These are phyloP conservation scores for Phytophthora tentaculata DNA, from an alignment of 352 stramenopile genomes.

Conservation along the genomic window DNA sequence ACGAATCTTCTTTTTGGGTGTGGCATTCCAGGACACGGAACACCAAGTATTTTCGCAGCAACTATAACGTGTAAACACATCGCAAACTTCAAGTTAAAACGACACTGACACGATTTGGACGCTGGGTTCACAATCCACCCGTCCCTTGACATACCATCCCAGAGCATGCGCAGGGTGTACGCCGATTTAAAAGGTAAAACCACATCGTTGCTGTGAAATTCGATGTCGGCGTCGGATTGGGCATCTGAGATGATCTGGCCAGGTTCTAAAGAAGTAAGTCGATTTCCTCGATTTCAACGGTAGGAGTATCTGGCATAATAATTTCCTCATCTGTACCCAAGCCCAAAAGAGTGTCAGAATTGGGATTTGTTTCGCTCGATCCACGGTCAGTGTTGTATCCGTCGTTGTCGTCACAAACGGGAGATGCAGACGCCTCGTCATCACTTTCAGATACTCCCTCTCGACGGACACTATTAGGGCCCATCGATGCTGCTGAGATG, in stretches of 20 bases:
- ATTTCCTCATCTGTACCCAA: background rate
- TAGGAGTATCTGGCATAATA: background rate
- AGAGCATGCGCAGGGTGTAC: conserved; percentile 3
- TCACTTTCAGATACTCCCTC: background rate
- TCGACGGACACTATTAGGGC: background rate
- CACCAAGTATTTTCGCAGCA: conserved; percentile 3
- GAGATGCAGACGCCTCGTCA: no score
- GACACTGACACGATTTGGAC: conserved; percentile 10
- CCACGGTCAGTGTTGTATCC: background rate
- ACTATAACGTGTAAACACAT: conserved; percentile 16
- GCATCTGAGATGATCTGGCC: background rate
- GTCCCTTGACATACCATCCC: background rate
- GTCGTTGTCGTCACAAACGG: background rate
- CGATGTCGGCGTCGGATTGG: background rate
- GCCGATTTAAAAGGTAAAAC: conserved; percentile 7
- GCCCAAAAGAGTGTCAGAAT: background rate
- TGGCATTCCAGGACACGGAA: conserved; percentile 5
- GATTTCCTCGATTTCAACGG: no score
- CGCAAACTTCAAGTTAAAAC: conserved; percentile 7
- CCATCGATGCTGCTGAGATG: background rate
- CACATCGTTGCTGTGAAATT: background rate
- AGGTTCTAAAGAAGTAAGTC: no score
- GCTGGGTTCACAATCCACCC: background rate
- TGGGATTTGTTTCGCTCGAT: background rate
- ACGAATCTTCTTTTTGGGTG: background rate